A percentile compares a stretch with the other conserved stretches of the same genome.
Evolutionary conservation across 805 yeast species (phyloP).

Genomic region (Kodamaea sagamina): DNA sequence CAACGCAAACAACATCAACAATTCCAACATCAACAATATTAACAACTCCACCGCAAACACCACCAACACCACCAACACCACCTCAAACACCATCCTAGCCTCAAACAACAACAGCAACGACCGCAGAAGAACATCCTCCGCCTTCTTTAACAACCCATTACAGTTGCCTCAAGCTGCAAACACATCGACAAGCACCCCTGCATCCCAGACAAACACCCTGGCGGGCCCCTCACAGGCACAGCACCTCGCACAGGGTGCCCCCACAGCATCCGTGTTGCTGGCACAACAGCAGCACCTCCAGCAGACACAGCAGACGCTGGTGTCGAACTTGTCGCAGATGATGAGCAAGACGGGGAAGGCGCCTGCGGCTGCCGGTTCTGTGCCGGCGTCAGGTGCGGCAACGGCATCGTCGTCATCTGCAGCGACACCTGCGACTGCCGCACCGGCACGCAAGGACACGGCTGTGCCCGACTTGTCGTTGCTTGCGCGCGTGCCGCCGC

Average conservation of each 20-base stretch:
- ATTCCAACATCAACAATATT: too few relatives aligned
- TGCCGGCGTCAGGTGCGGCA: conserved; percentile 13
- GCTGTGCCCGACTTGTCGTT: conserved; percentile 65
- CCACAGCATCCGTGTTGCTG: conserved; percentile 13
- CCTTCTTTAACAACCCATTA: conserved; percentile 44
- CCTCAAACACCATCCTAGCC: conserved; percentile 8
- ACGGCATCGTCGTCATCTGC: too few relatives aligned
- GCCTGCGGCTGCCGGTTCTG: conserved; percentile 3
- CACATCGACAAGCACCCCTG: too few relatives aligned
- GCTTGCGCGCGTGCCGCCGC: conserved; percentile 80
- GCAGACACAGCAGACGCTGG: too few relatives aligned
- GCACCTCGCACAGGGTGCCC: conserved; percentile 9
- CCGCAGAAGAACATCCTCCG: conserved; percentile 56
- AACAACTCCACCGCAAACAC: too few relatives aligned
- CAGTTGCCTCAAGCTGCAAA: conserved; percentile 14
- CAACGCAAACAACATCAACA: too few relatives aligned
- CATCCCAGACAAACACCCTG: conserved; percentile 3
- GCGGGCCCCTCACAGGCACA: too few relatives aligned
- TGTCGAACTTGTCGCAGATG: too few relatives aligned
- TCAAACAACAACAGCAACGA: conserved; percentile 20
- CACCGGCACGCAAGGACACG: conserved; percentile 4
- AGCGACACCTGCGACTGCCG: conserved; percentile 17
- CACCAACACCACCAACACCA: too few relatives aligned
- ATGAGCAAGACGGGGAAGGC: conserved; percentile 6
- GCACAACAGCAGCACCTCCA: conserved; percentile 12